phyloP scores from a whole-genome alignment of 805 yeast species.

The Brettanomyces nanus region DNA sequence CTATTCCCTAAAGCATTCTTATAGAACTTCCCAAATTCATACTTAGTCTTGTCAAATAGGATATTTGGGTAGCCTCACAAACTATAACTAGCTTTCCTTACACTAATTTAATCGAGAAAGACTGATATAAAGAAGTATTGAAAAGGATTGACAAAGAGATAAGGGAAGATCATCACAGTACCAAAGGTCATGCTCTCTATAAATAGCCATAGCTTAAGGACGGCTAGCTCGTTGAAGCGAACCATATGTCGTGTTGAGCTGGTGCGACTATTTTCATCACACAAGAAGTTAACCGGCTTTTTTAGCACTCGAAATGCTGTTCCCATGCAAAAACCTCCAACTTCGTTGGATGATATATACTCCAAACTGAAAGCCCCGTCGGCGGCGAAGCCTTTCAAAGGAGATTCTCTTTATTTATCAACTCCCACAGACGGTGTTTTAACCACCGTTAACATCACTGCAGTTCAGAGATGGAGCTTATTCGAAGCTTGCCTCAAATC shows the following conservation, averaged over 20 bases:
- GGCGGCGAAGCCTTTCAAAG: not conserved
- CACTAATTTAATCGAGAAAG: no score
- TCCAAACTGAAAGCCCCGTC: conserved; percentile 4
- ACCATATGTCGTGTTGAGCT: not conserved
- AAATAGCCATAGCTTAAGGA: not conserved
- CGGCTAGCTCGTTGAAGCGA: not conserved
- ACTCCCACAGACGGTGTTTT: conserved; percentile 20
- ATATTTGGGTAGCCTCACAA: no score
- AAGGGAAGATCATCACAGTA: no score
- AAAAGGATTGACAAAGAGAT: no score
- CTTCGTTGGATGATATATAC: conserved; percentile 15
- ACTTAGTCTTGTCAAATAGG: no score
- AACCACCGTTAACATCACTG: conserved; percentile 19
- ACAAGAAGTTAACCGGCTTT: not conserved
- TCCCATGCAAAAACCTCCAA: conserved; percentile 4
- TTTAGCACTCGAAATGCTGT: not conserved
- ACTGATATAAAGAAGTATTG: no score
- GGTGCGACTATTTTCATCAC: not conserved
- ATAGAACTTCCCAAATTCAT: no score
- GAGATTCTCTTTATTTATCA: conserved; percentile 13
- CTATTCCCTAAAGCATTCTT: no score
- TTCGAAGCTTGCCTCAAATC: conserved; percentile 71
- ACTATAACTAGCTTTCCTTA: no score
- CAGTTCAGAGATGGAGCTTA: conserved; percentile 46
- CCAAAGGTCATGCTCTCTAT: not conserved